Base-by-base conservation (phyloP, 768 basidiomycete species). In the Auricularia cornea region DNA sequence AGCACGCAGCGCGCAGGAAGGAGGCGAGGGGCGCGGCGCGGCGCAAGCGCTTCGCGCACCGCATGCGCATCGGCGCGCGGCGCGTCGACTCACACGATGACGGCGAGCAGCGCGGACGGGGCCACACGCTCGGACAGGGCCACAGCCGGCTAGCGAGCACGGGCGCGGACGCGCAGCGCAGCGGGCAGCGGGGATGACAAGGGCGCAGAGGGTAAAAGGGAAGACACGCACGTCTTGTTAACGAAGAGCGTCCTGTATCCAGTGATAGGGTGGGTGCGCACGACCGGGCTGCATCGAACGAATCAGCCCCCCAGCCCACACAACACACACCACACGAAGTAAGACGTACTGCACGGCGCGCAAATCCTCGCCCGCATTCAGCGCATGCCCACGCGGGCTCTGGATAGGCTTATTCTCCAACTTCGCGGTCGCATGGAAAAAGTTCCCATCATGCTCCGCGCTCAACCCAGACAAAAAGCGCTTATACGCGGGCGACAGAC, bases 241-340 rank as follows among this genome's bases (percentile, higher is more conserved):
- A 86, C 82, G 64, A 80, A 86, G 12, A 86, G 68, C 0, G 78
- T 72, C 68, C 83, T 84, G 76, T 79, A 85, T 3, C 84, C 84
- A 0, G 84, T 86, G 4, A 87, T 80, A 23, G 84, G 84, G 66
- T 84, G 78, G 5, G 82, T 83, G 32, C 83, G 72, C 60, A 85
- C 78, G 62, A 85, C 80, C 8, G 81, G 81, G 64, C 66, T 66
- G 56, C 1, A n/a, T n/a, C n/a, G 4, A 16, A 12, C 8, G 0
- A 12, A 33, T 52, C 52, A 26, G 31, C 16, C n/a, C n/a, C n/a
- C 29, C 35, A 32, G n/a, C 8, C n/a, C 51, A 20, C 8, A 10
- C 51, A 52, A 28, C 51, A 10, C n/a, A 10, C 10, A n/a, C n/a
- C n/a, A n/a, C n/a, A n/a, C n/a, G n/a, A 8, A n/a, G 20, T n/a